Evolutionary conservation across 352 stramenopile genomes (phyloP).

Genomic region (Globisporangium orthogonon): DNA sequence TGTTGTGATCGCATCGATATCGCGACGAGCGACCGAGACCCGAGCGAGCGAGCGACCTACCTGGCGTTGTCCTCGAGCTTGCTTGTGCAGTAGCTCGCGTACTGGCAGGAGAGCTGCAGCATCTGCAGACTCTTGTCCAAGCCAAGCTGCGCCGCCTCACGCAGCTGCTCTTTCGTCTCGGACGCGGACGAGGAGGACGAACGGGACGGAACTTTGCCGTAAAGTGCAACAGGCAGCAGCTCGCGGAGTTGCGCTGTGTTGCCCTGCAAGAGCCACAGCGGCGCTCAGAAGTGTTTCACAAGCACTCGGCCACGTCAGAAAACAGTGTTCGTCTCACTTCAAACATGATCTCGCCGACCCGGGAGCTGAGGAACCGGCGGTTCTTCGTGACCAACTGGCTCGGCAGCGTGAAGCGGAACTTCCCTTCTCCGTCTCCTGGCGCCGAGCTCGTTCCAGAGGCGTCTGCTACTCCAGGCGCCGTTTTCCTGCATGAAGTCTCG

Average conservation of each 20-base stretch:
- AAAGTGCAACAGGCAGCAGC: slow-evolving; percentile 31
- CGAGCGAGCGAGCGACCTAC: slow-evolving; percentile 9
- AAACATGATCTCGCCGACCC: slow-evolving; percentile 12
- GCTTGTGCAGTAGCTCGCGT: slow-evolving; percentile 34
- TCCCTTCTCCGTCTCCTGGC: too few species aligned
- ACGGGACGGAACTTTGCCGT: slow-evolving; percentile 9
- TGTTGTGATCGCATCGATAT: background rate
- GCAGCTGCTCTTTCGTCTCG: background rate
- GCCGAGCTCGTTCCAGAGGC: too few species aligned
- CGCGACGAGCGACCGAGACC: too few species aligned
- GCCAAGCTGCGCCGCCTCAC: background rate
- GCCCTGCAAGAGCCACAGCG: slow-evolving; percentile 8
- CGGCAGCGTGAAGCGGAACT: slow-evolving; percentile 10
- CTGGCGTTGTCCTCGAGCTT: slow-evolving; percentile 25
- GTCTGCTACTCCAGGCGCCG: background rate
- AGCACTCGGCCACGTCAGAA: background rate
- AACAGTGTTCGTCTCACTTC: slow-evolving; percentile 2
- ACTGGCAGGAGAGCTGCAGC: slow-evolving; percentile 63
- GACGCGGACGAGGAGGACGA: background rate
- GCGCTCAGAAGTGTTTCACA: background rate
- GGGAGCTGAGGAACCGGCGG: slow-evolving; percentile 7
- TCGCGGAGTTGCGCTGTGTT: slow-evolving; percentile 20
- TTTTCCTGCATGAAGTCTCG: background rate
- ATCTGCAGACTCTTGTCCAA: slow-evolving; percentile 25
- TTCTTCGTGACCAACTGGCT: slow-evolving; percentile 4